A percentile compares a stretch with the other conserved stretches of the same genome.
Conservation (phyloP, 1,139 yeast species). For the Arxiozyma bovina region DNA sequence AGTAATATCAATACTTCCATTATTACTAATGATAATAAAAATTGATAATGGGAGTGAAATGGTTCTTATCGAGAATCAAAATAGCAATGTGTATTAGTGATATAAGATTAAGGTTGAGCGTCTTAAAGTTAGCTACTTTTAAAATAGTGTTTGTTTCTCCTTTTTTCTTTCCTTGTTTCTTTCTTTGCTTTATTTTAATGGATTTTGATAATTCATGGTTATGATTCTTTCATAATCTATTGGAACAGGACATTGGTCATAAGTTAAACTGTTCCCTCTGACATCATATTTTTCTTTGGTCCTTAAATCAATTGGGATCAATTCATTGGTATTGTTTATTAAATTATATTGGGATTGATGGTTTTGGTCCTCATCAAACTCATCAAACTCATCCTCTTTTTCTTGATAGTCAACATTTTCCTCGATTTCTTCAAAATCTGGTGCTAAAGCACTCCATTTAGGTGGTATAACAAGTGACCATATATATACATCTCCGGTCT, state of each 20-base stretch:
- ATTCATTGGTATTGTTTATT: constrained; percentile 30
- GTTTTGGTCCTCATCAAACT: constrained; percentile 54
- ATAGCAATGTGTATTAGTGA: not conserved
- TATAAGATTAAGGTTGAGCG: not conserved
- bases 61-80: no score
- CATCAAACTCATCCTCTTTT: constrained; percentile 86
- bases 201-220: constrained; percentile 12
- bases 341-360: constrained; percentile 42
- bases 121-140: not conserved
- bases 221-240: constrained; percentile 28
- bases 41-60: not conserved
- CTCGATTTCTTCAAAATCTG: constrained; percentile 91
- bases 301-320: constrained; percentile 53
- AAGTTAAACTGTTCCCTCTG: constrained; percentile 40
- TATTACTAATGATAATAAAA: not conserved
- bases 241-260: constrained; percentile 24
- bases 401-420: constrained; percentile 86
- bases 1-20: not conserved
- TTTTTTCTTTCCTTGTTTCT: not conserved
- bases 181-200: constrained; percentile 2
- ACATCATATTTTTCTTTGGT: constrained; percentile 58
- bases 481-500: constrained; percentile 69
- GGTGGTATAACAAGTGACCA: constrained; percentile 85
- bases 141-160: no score
- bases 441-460: constrained; percentile 95